A percentile compares a stretch with the other conserved stretches of the same genome.
These are phyloP conservation scores for Sphaerostilbella broomeana DNA, from an alignment of 2,329 filamentous ascomycete genomes.

Conservation along the genomic window DNA sequence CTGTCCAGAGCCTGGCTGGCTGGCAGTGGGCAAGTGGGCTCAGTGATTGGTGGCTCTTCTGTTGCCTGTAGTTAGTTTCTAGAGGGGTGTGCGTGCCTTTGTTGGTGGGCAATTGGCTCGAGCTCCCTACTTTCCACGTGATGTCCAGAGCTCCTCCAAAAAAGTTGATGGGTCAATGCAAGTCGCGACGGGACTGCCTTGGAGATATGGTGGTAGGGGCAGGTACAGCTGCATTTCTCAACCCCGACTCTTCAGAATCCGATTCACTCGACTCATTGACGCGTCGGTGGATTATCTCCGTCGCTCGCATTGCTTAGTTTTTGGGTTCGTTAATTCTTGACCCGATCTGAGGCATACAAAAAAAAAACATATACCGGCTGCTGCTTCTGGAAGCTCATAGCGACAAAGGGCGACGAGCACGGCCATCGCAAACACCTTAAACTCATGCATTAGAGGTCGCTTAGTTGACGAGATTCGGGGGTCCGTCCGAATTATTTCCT, in stretches of 20 bases:
- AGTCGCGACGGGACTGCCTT: constrained; percentile 14
- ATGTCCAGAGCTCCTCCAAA: constrained; percentile 15
- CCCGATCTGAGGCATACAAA: no score
- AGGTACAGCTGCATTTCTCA: constrained; percentile 6
- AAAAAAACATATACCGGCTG: no score
- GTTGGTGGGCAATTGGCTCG: constrained; percentile 16
- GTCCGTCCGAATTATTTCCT: constrained; percentile 4
- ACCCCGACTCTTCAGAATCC: constrained; percentile 3
- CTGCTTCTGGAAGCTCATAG: constrained; percentile 6
- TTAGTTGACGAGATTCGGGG: constrained; percentile 8
- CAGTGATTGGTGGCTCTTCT: no score
- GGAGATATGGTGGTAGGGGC: constrained; percentile 8
- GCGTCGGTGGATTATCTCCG: no score
- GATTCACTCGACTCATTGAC: constrained; percentile 1
- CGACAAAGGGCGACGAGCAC: constrained; percentile 1
- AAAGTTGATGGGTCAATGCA: constrained; percentile 17
- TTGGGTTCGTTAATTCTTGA: no score
- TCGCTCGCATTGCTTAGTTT: no score
- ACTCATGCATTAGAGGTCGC: constrained; percentile 7
- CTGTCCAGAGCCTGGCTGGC: constrained; percentile 16
- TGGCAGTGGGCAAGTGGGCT: constrained; percentile 11
- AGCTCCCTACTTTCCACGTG: constrained; percentile 21
- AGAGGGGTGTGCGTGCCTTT: no score
- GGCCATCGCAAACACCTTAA: not conserved
- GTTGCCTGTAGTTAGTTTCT: not conserved